These are phyloP conservation scores for Epicoccum nigrum DNA, from an alignment of 2,329 filamentous ascomycete species.

Conservation along the genomic window DNA sequence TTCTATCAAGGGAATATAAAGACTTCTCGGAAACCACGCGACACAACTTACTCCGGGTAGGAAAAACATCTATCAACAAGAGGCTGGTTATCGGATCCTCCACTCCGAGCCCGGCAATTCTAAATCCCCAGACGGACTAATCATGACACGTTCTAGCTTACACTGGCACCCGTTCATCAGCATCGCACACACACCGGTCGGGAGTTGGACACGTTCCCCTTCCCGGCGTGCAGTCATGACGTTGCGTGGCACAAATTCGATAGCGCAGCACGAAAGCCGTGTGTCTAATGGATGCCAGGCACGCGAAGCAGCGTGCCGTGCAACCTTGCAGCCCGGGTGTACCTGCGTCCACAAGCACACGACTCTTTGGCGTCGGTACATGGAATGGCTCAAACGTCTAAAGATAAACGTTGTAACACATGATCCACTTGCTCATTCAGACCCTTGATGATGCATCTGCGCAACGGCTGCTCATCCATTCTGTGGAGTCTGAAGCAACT, in stretches of 20 bases:
- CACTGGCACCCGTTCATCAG: not conserved
- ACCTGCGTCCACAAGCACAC: constrained; percentile 3
- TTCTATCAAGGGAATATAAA: not conserved
- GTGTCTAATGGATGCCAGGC: constrained; percentile 8
- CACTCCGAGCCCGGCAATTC: not conserved
- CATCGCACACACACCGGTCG: not conserved
- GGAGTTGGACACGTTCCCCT: no score
- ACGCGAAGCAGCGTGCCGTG: constrained; percentile 6
- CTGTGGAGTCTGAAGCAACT: no score
- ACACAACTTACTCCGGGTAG: no score
- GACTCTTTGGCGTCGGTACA: not conserved
- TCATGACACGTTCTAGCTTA: not conserved
- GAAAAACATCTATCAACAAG: not conserved
- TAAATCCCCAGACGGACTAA: not conserved
- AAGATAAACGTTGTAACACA: no score
- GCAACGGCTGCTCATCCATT: no score
- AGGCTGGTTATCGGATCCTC: constrained; percentile 3
- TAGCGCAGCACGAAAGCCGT: not conserved
- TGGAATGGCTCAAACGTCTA: no score
- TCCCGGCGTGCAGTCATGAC: constrained; percentile 4
- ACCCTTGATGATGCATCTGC: no score
- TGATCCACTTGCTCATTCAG: no score
- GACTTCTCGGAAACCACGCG: not conserved
- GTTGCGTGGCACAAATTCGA: constrained; percentile 13
- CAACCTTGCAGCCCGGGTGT: constrained; percentile 9